Conservation (phyloP, 345 rosid species). For the Brassica cretica region DNA sequence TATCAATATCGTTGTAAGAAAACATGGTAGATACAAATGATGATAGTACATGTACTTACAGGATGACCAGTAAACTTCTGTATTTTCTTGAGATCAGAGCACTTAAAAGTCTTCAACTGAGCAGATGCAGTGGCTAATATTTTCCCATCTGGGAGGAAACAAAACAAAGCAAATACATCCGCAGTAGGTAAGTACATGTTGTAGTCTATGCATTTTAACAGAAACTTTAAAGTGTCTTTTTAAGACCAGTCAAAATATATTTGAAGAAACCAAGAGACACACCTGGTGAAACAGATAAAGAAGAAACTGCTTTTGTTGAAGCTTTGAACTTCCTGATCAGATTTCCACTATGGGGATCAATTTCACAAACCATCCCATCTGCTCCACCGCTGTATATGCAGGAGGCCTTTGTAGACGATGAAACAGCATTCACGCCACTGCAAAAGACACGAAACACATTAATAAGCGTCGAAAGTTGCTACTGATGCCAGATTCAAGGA, state of each 20-base stretch:
- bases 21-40: background rate
- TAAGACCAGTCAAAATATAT: background rate
- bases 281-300: conserved; percentile 84
- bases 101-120: conserved; percentile 68
- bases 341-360: conserved; percentile 79
- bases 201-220: background rate
- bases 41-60: conserved; percentile 49
- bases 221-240: background rate
- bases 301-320: conserved; percentile 77
- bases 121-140: conserved; percentile 77
- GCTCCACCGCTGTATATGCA: conserved; percentile 74
- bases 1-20: too few species aligned
- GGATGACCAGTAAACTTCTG: conserved; percentile 97
- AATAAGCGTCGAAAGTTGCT: conserved; percentile 6
- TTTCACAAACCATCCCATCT: conserved; percentile 90
- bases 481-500: conserved; percentile 1
- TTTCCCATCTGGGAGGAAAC: conserved; percentile 59
- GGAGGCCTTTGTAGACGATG: conserved; percentile 61
- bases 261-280: conserved; percentile 5
- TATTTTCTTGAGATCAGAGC: conserved; percentile 69
- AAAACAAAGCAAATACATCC: conserved; percentile 18
- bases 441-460: conserved; percentile 30
- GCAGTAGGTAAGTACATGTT: conserved; percentile 19
- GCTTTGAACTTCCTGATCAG: conserved; percentile 63
- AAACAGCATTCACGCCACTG: conserved; percentile 90